These are phyloP conservation scores for Dovyalis caffra DNA, from an alignment of 345 rosid species.

Conservation along the genomic window DNA sequence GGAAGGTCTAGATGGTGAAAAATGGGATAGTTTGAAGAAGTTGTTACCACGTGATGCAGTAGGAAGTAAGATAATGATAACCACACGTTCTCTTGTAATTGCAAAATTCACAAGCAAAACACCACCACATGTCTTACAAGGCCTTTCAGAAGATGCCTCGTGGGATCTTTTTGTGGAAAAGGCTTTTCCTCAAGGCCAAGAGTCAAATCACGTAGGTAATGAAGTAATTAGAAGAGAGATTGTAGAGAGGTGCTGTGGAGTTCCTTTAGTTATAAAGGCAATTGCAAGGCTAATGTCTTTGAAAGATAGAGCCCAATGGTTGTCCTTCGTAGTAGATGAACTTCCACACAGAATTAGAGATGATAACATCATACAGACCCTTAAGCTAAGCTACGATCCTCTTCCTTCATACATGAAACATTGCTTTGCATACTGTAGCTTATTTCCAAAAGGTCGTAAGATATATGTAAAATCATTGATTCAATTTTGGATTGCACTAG, in stretches of 20 bases:
- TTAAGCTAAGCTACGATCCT: background rate
- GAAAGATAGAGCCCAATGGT: conserved; percentile 5
- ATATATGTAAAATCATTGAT: no score
- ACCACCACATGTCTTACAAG: background rate
- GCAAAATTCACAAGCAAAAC: background rate
- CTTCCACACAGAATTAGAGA: background rate
- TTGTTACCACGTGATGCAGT: background rate
- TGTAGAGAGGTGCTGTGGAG: conserved; percentile 18
- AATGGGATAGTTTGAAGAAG: background rate
- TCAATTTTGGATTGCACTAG: no score
- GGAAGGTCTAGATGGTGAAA: background rate
- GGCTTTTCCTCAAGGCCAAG: background rate
- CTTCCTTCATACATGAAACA: background rate
- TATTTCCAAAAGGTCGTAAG: no score
- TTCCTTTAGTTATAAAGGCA: conserved; percentile 24
- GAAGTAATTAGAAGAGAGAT: conserved; percentile 16
- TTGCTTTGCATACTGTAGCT: background rate
- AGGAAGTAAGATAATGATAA: background rate
- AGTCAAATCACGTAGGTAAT: background rate
- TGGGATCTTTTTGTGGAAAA: background rate
- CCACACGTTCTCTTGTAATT: background rate
- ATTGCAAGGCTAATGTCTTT: conserved; percentile 20
- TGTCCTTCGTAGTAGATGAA: background rate
- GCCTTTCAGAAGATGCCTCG: background rate
- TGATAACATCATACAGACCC: no score